Evolutionary conservation across 805 yeast genomes (phyloP), one percentile per base, ranked within the genome.

Genomic region (Soucietia sequanensis): DNA sequence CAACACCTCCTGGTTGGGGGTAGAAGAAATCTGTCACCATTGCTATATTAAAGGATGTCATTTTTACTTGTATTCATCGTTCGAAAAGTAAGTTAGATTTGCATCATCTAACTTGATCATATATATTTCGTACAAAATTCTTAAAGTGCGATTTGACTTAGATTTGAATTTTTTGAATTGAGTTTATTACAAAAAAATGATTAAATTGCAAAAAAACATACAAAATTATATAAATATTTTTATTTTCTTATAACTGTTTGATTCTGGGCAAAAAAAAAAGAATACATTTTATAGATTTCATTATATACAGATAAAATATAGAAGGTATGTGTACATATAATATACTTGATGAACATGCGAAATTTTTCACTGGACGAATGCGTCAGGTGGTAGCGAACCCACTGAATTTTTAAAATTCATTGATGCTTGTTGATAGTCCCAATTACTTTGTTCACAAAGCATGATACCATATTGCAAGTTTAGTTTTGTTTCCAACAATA

Each of bases 1-100:
- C 99, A 2, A 93, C 95, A 7, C 99, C 99, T 3, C 99, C 99
- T 0, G 97, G 84, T 56, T 93, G 99, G 8, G 99, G 99, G 62
- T 85, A 93, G 76, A 93, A 93, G 69, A 89, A 93, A 61, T 93
- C 99, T 28, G 95, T 85, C 4, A 90, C 86, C 96, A 93, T 90
- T 6, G 73, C 73, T 35, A 65, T 62, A 36, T 63, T 65, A 42
- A 59, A 57, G 28, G 52, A 50, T n/a, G n/a, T n/a, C n/a, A n/a
- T n/a, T n/a, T n/a, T n/a, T n/a, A n/a, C n/a, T n/a, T n/a, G n/a
- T n/a, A n/a, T n/a, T n/a, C n/a, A n/a, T n/a, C n/a, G n/a, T n/a
- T n/a, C n/a, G n/a, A n/a, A n/a, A n/a, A n/a, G n/a, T n/a, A n/a
- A n/a, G n/a, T n/a, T n/a, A n/a, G n/a, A n/a, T n/a, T n/a, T n/a